These are phyloP conservation scores for Botrytis sinoallii DNA, from an alignment of 2,329 filamentous ascomycete species.

Conservation along the genomic window DNA sequence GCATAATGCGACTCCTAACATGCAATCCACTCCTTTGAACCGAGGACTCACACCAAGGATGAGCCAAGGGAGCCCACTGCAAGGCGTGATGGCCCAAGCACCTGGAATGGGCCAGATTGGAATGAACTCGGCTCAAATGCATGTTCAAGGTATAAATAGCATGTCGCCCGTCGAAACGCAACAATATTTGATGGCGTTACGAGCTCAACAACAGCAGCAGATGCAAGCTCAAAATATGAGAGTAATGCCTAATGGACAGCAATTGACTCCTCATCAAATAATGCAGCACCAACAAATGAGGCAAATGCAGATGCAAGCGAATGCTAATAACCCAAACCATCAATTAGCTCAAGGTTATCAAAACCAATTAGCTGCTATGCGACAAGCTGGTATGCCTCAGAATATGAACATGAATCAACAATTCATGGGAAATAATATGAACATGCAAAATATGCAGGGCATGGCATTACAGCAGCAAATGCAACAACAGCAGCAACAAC, in stretches of 20 bases:
- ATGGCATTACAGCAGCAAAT: neutral
- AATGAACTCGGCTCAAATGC: slow-evolving; percentile 43
- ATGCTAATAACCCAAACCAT: slow-evolving; percentile 3
- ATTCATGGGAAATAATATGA: slow-evolving; percentile 14
- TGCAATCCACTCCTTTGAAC: slow-evolving; percentile 59
- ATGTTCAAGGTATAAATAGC: slow-evolving; percentile 41
- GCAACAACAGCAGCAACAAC: slow-evolving; percentile 4
- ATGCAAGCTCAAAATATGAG: slow-evolving; percentile 15
- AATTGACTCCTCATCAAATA: slow-evolving; percentile 16
- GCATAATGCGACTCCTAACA: slow-evolving; percentile 58
- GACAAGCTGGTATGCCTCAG: slow-evolving; percentile 11
- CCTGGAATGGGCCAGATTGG: slow-evolving; percentile 54
- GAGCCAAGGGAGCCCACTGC: slow-evolving; percentile 60
- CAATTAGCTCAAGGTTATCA: slow-evolving; percentile 16
- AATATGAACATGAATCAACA: slow-evolving; percentile 17
- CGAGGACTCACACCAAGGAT: slow-evolving; percentile 58
- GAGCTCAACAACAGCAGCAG: slow-evolving; percentile 25
- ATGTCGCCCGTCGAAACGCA: slow-evolving; percentile 27
- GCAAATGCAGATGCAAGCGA: slow-evolving; percentile 16
- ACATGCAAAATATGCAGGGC: slow-evolving; percentile 17
- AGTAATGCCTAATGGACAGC: slow-evolving; percentile 15
- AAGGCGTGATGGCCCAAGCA: slow-evolving; percentile 56
- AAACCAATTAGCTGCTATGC: slow-evolving; percentile 14
- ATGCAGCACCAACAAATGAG: slow-evolving; percentile 17
- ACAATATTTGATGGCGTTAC: slow-evolving; percentile 30